A percentile compares a stretch with the other conserved stretches of the same genome.
Conservation (phyloP, 148 eudicot genomes). For the Heliamphora exappendiculata region DNA sequence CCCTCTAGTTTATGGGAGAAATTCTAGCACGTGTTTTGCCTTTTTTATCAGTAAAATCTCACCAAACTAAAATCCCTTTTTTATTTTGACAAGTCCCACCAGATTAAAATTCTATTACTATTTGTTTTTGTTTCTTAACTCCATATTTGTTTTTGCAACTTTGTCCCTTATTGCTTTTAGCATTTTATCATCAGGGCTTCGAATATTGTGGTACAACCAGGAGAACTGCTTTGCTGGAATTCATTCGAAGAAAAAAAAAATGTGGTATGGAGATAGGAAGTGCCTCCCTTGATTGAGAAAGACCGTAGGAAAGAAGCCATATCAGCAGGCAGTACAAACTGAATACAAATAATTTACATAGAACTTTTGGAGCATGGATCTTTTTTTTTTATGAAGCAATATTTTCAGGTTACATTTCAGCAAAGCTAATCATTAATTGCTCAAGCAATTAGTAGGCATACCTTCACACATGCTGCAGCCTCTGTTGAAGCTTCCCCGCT, state of each 20-base stretch:
- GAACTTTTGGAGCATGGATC: neutral
- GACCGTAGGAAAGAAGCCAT: neutral
- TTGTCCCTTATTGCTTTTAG: neutral
- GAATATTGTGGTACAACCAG: neutral
- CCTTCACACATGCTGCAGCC: constrained; percentile 79
- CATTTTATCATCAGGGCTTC: constrained; percentile 1
- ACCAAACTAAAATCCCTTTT: neutral
- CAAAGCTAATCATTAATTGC: neutral
- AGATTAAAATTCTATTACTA: too few species aligned
- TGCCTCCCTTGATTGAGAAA: neutral
- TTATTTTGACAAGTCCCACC: neutral
- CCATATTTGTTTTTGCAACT: neutral
- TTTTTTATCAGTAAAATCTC: neutral
- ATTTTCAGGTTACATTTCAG: neutral
- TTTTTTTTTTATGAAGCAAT: neutral
- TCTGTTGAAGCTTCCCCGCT: constrained; percentile 50
- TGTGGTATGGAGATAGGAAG: neutral
- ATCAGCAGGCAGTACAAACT: constrained; percentile 2
- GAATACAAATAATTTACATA: neutral
- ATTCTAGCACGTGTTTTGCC: neutral
- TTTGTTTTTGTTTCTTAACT: neutral
- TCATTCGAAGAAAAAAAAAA: neutral
- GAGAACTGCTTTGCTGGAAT: neutral
- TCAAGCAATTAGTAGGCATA: constrained; percentile 15
- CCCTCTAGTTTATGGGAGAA: too few species aligned